phyloP scores from a whole-genome alignment of 306 rosid genomes.

The Lathyrus sativus region DNA sequence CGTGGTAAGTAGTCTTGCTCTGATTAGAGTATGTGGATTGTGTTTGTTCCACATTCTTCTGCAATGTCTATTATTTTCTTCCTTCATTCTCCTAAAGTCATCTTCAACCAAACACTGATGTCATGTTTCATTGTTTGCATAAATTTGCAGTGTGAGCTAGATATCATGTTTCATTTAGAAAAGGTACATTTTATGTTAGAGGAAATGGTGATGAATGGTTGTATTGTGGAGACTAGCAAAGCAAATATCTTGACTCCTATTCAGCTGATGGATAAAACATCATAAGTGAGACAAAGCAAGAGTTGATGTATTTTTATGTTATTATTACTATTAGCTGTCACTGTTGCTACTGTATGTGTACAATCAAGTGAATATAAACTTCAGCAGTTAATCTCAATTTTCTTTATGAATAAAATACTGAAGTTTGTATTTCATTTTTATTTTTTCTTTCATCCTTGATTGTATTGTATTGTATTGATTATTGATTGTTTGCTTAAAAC shows the following conservation, averaged over 20 bases:
- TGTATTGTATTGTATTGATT: conserved; percentile 12
- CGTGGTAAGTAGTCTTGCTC: conserved; percentile 63
- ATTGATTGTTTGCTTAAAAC: neutral
- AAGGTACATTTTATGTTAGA: conserved; percentile 98
- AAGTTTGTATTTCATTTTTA: neutral
- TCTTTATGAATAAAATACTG: conserved; percentile 6
- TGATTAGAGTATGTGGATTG: neutral
- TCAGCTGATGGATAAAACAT: conserved; percentile 87
- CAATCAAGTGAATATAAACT: conserved; percentile 27
- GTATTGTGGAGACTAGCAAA: conserved; percentile 85
- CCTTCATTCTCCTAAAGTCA: conserved; percentile 21
- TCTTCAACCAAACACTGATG: conserved; percentile 4
- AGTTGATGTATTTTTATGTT: conserved; percentile 27
- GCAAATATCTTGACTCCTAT: conserved; percentile 81
- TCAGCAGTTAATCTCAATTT: conserved; percentile 3
- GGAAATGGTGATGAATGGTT: conserved; percentile 98
- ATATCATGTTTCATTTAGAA: conserved; percentile 97
- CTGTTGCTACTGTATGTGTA: conserved; percentile 2
- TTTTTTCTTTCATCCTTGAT: neutral
- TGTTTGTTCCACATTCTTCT: conserved; percentile 3
- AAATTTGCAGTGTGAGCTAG: conserved; percentile 86
- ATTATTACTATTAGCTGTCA: conserved; percentile 30
- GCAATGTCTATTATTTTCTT: neutral
- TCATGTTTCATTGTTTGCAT: conserved; percentile 5
- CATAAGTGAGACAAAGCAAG: conserved; percentile 40